Evolutionary conservation across 2,329 filamentous ascomycete genomes (phyloP), one percentile per base, ranked within the genome.

Genomic region (Penicillium sp.): DNA sequence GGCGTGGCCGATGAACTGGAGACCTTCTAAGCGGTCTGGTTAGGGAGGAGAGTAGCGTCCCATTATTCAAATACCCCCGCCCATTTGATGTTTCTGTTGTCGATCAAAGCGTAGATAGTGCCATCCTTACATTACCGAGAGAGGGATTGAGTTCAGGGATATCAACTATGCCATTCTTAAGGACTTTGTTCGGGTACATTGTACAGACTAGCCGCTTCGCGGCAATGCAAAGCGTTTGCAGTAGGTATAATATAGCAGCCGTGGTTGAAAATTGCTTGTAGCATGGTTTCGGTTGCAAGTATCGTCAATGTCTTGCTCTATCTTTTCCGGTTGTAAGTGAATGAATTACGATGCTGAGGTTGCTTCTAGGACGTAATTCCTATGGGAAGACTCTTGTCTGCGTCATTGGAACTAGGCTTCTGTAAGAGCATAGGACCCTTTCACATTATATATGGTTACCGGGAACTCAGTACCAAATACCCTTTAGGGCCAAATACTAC

Each of bases 1-100:
- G 88, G 74, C 71, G 72, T 76, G 76, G 57, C 70, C 62, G 66
- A 82, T 64, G 69, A 83, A 44, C 67, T 75, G 53, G 75, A 77
- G 62, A 77, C 75, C 6, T 77, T 77, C 62, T 77, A 62, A 69
- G 60, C 51, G 47, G 18, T 49, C 44, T 47, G 54, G 49, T 53
- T 39, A 27, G 44, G 52, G 47, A 54, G 55, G 55, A 56, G 41
- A 63, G 54, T 41, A 64, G 47, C 55, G 49, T 59, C 60, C 41
- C 60, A 55, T 62, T 62, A 64, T 54, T 53, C 61, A 68, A 64
- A 68, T 67, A 66, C 66, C 66, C 66, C 64, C 36, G 14, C 35
- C 51, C 39, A 22, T 46, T 57, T 43, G 39, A 43, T 56, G 58
- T 51, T 57, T 46, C 37, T 59, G 27, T 44, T 35, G 37, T 49